Conservation (phyloP, 1,284 basidiomycete genomes). For the Moesziomyces aphidis region DNA sequence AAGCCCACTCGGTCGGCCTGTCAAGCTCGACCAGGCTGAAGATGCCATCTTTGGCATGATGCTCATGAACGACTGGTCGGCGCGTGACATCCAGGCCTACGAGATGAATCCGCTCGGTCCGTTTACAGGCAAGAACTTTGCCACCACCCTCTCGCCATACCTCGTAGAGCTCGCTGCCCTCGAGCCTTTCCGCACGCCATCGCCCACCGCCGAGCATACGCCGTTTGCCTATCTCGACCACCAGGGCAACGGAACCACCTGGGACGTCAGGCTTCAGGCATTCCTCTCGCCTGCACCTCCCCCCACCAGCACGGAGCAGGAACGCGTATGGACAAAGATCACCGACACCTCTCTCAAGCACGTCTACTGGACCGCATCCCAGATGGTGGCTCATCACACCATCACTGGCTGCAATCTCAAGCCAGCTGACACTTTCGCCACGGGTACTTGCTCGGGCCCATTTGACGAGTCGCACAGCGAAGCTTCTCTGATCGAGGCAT, state of each 20-base stretch:
- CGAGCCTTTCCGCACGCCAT: constrained; percentile 16
- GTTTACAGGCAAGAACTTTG: constrained; percentile 25
- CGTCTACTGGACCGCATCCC: constrained; percentile 35
- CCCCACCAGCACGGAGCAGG: not conserved
- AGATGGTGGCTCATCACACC: constrained; percentile 39
- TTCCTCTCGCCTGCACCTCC: constrained; percentile 4
- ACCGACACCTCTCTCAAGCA: constrained; percentile 23
- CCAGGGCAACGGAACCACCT: constrained; percentile 6
- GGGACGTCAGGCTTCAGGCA: constrained; percentile 15
- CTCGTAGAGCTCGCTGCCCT: constrained; percentile 15
- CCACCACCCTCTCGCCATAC: constrained; percentile 35
- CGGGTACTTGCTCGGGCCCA: constrained; percentile 28
- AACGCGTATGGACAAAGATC: constrained; percentile 15
- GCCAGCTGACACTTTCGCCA: constrained; percentile 27
- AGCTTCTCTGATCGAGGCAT: constrained; percentile 19
- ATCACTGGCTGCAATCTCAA: constrained; percentile 25
- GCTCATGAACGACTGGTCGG: constrained; percentile 56
- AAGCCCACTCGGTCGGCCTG: constrained; percentile 14
- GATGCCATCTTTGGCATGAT: constrained; percentile 39
- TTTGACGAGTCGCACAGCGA: constrained; percentile 12
- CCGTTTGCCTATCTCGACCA: constrained; percentile 22
- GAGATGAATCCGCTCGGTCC: constrained; percentile 30
- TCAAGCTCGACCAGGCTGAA: constrained; percentile 14
- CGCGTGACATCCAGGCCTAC: constrained; percentile 36
- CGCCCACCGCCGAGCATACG: constrained; percentile 4